Base-by-base conservation (phyloP, 495 filamentous ascomycete genomes). In the Trichoderma gamsii region DNA sequence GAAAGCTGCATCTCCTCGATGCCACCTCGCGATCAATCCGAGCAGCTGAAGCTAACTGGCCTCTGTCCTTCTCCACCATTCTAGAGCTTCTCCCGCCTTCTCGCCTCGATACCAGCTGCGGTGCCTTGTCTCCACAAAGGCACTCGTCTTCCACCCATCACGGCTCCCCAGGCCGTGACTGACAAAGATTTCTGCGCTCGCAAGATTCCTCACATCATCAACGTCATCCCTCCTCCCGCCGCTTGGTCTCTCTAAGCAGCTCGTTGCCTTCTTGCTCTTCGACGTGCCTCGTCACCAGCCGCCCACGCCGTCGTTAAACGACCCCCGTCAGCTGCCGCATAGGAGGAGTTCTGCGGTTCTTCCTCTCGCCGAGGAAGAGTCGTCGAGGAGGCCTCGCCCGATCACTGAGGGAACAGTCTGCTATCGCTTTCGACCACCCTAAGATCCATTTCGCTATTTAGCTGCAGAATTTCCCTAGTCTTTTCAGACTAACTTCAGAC, bases 351-450 rank as follows among this genome's bases (percentile, higher is more conserved):
- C 85, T 88, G 84, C 86, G 89, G 88, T 92, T 94, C 93, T 97
- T 96, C 93, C 92, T 93, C 93, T 95, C 81, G 80, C 78, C 71
- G 91, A 89, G 92, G 92, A 91, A 93, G 92, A 91, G 89, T 94
- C 90, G 51, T 56, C 56, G 88, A 88, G 88, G 86, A 89, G 89
- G 86, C 88, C 88, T 88, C 86, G 89, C 87, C 88, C 89, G 88
- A 86, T 89, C 86, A 85, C 85, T 82, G 82, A 88, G 82, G 90
- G 89, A 86, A 89, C 88, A 84, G 90, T 79, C 77, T 79, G 78
- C 75, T 83, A 92, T 81, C 87, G 86, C 78, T 94, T 90, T 86
- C 89, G 89, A 84, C 93, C 93, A 83, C 93, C 93, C 76, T 97
- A 96, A 91, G 79, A 87, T 72, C 71, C 44, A 70, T 68, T 74